Evolutionary conservation across 75 land plant genomes (phyloP), one percentile per base, ranked within the genome.

Genomic region (Sequoia sempervirens): DNA sequence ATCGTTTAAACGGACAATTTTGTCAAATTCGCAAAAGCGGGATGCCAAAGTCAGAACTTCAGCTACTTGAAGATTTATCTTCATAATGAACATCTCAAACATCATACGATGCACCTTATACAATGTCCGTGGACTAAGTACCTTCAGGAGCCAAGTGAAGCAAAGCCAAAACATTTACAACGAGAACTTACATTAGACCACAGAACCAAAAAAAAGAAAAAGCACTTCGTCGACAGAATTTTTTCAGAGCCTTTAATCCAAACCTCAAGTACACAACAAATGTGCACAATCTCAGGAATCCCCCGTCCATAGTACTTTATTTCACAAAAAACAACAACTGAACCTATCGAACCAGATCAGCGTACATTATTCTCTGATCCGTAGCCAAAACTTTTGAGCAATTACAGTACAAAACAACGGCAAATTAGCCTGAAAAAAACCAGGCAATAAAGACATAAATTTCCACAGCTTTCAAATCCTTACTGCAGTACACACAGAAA

Each of bases 281-380:
- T 20, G 45, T 41, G 1, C 2, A 38, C 26, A 8, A 38, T 38
- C 38, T 75, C 78, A 23, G 9, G 43, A 61, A 20, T 61, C 73
- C 68, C 80, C 46, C 46, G n/a, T 41, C 80, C 47, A 26, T n/a
- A 23, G 80, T 40, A 75, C 78, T 20, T 40, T 9, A 7, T 18
- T 76, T 10, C 43, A 15, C 12, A 43, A 23, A 78, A n/a, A 78
- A 45, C 52, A 75, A 20, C 45, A 12, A 13, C 80, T 23, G n/a
- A 26, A 23, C 45, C 46, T n/a, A 30, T 9, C 12, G 36, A n/a
- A 23, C 14, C 46, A 26, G 80, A 43, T 41, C 41, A 78, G 41
- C 45, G 80, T 26, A 78, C 45, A n/a, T 45, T 26, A 38, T 74
- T 20, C 46, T 45, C 79, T 76, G 46, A 76, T 78, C 80, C 80